These are phyloP conservation scores for Diplodia seriata DNA, from an alignment of 2,329 filamentous ascomycete species.

Conservation along the genomic window DNA sequence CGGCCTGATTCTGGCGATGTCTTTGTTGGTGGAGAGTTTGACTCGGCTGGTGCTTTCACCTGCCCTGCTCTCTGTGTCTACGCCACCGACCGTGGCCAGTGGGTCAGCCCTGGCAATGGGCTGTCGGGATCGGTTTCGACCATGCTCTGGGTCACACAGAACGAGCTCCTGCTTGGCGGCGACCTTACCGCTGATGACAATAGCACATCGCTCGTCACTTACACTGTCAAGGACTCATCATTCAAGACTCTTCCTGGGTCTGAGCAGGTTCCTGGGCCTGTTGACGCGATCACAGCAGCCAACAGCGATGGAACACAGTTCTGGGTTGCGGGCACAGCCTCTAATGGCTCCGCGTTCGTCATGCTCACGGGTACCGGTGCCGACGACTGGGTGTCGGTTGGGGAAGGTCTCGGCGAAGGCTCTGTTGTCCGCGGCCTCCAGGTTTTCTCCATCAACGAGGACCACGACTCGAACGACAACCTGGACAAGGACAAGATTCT, in stretches of 20 bases:
- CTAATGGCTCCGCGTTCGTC: constrained; percentile 70
- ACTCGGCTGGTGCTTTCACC: constrained; percentile 79
- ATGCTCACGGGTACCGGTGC: constrained; percentile 80
- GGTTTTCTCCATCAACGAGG: constrained; percentile 72
- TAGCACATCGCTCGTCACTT: constrained; percentile 72
- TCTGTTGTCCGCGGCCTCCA: constrained; percentile 82
- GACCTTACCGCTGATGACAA: constrained; percentile 73
- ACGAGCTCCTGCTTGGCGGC: constrained; percentile 77
- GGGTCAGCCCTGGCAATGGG: constrained; percentile 78
- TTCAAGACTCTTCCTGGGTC: constrained; percentile 72
- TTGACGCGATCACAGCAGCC: constrained; percentile 78
- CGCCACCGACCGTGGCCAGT: constrained; percentile 72
- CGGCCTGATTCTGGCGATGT: constrained; percentile 75
- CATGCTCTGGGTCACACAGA: constrained; percentile 78
- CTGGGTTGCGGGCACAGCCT: constrained; percentile 79
- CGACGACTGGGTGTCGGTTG: constrained; percentile 70
- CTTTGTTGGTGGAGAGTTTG: constrained; percentile 86
- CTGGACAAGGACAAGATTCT: constrained; percentile 73
- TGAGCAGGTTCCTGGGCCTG: constrained; percentile 75
- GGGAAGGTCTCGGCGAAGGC: constrained; percentile 65
- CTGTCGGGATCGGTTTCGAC: constrained; percentile 73
- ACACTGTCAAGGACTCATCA: constrained; percentile 68
- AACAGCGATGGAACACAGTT: constrained; percentile 73
- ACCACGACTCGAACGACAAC: constrained; percentile 70
- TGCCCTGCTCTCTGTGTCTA: constrained; percentile 86